Conservation (phyloP, 768 basidiomycete species). For the Leccinum sublutescens region DNA sequence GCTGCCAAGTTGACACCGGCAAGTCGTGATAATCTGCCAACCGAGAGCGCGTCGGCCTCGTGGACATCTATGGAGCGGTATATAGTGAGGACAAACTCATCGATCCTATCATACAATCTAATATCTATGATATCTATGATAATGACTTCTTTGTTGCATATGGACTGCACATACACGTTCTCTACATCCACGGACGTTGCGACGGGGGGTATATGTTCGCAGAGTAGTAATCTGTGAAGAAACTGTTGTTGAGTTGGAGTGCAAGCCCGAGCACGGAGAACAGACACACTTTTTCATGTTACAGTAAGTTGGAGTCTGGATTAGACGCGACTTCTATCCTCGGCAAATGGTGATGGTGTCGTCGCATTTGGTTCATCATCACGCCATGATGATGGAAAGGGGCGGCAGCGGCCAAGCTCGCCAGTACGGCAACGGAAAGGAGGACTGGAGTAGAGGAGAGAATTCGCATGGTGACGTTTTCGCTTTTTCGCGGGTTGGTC, state of each 20-base stretch:
- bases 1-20: no score
- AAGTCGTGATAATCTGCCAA: neutral
- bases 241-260: neutral
- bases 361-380: conserved; percentile 5
- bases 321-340: neutral
- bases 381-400: neutral
- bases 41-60: neutral
- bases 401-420: neutral
- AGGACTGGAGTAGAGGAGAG: neutral
- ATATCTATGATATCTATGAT: neutral
- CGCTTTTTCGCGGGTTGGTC: neutral
- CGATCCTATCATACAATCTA: neutral
- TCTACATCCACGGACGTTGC: neutral
- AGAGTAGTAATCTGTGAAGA: neutral
- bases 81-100: neutral
- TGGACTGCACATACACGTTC: no score
- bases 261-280: no score
- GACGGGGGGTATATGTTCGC: neutral
- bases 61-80: neutral
- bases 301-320: neutral
- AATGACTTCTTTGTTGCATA: neutral
- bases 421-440: conserved; percentile 3
- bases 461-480: conserved; percentile 2
- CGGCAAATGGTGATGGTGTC: neutral
- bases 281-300: no score